phyloP scores from a whole-genome alignment of 495 filamentous ascomycete species.

The Aspergillus bertholletiae region DNA sequence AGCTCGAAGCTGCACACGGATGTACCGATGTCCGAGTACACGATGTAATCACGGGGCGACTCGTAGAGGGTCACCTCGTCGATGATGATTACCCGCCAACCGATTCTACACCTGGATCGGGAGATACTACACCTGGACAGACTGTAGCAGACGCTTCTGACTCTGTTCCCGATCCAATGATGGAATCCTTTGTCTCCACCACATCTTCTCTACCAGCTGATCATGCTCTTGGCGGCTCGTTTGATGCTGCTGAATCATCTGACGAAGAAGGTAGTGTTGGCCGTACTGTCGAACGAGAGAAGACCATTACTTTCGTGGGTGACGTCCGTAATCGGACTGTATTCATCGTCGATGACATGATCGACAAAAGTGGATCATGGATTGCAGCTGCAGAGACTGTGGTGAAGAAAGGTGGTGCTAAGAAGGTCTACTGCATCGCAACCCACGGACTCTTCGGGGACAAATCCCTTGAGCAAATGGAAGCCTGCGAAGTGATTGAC shows the following conservation, averaged over 20 bases:
- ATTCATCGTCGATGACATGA: constrained; percentile 97
- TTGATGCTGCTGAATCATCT: constrained; percentile 71
- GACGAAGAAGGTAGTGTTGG: constrained; percentile 82
- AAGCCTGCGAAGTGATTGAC: constrained; percentile 87
- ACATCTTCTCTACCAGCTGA: constrained; percentile 48
- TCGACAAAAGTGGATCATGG: constrained; percentile 95
- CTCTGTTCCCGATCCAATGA: constrained; percentile 57
- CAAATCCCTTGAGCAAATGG: constrained; percentile 85
- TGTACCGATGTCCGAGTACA: constrained; percentile 83
- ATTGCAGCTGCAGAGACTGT: constrained; percentile 98
- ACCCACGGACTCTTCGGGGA: constrained; percentile 93
- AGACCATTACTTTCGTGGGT: constrained; percentile 93
- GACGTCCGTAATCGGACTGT: constrained; percentile 83
- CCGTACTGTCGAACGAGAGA: constrained; percentile 71
- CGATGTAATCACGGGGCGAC: constrained; percentile 86
- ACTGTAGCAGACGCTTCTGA: constrained; percentile 40
- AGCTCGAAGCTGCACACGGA: constrained; percentile 54
- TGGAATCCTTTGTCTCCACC: constrained; percentile 61
- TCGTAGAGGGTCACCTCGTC: constrained; percentile 96
- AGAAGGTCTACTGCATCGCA: constrained; percentile 95
- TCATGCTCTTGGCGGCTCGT: constrained; percentile 77
- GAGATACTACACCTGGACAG: constrained; percentile 41
- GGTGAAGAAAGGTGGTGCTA: constrained; percentile 84
- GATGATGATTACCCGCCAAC: constrained; percentile 88
- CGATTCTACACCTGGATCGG: constrained; percentile 55